Evolutionary conservation across 768 basidiomycete genomes (phyloP), one percentile per base, ranked within the genome.

Genomic region (Asterophora parasitica): DNA sequence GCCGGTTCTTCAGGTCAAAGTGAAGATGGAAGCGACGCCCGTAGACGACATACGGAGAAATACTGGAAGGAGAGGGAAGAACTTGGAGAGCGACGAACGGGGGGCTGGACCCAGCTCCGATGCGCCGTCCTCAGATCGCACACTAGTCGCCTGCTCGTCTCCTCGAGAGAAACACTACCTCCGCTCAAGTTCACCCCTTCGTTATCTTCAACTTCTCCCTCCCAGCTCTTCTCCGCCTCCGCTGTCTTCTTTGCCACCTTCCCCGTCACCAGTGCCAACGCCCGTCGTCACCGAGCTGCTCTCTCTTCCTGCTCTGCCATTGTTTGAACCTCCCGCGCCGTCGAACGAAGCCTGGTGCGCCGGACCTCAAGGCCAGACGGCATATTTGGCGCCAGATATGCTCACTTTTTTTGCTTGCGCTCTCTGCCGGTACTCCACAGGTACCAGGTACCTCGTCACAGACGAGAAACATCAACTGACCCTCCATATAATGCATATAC

Each of bases 1-100:
- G 28, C 69, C 69, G 0, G 53, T 60, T 9, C 23, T 23, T 23
- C 23, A 23, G 6, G 47, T 39, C 31, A 35, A 32, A 20, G 12
- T 39, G 23, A 40, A 32, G 28, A 4, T 20, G 7, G 32, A 45
- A 40, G n/a, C 15, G 1, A n/a, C n/a, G 31, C 13, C 41, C 27
- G 26, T 11, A 36, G 19, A 49, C 40, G 33, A 31, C 26, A 12
- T 43, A 45, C 30, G 9, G 8, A 8, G 30, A 8, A 31, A 9
- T 12, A 31, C 2, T 12, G 9, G 46, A 20, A 8, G 9, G 37
- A 31, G 46, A 30, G 11, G 9, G 37, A 31, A 19, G 38, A 39
- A 26, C n/a, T n/a, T n/a, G 28, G 13, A 12, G 32, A n/a, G 9
- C 10, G 28, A 20, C 12, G 36, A 19, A n/a, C n/a, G n/a, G n/a